Evolutionary conservation across 306 rosid genomes (phyloP).

Genomic region (Cajanus cajan): DNA sequence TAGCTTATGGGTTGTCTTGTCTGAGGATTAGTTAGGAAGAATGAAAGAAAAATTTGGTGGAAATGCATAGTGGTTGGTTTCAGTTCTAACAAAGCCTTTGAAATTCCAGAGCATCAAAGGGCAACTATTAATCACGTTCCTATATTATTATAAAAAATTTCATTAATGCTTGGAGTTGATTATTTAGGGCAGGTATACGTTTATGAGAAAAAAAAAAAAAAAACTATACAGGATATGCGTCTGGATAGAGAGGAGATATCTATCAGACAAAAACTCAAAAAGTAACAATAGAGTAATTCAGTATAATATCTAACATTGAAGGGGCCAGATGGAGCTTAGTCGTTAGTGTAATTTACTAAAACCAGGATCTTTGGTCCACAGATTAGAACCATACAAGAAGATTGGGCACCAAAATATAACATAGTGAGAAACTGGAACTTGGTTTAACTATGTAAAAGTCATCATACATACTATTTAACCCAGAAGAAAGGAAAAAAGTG

Average conservation of each 20-base stretch:
- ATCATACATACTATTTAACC: neutral
- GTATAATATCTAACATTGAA: slow-evolving; percentile 1
- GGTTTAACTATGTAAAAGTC: neutral
- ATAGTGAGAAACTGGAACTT: neutral
- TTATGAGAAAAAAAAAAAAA: neutral
- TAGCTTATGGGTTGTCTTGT: neutral
- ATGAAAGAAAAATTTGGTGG: neutral
- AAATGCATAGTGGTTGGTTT: neutral
- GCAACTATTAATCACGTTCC: neutral
- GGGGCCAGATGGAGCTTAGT: neutral
- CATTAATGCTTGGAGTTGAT: neutral
- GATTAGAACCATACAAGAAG: neutral
- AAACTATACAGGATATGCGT: neutral
- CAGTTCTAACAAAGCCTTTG: neutral
- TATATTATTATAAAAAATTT: neutral
- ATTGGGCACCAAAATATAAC: neutral
- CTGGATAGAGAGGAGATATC: neutral
- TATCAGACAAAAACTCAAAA: neutral
- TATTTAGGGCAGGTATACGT: neutral
- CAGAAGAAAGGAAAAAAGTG: neutral
- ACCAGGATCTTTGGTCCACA: neutral
- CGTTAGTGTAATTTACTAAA: neutral
- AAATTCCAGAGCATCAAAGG: neutral
- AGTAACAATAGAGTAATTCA: neutral
- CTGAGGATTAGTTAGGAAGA: neutral